Percentiles rank a stretch among this genome's conserved stretches.
Conservation (phyloP, 2,329 filamentous ascomycete species). For the Cladosporium sp. region DNA sequence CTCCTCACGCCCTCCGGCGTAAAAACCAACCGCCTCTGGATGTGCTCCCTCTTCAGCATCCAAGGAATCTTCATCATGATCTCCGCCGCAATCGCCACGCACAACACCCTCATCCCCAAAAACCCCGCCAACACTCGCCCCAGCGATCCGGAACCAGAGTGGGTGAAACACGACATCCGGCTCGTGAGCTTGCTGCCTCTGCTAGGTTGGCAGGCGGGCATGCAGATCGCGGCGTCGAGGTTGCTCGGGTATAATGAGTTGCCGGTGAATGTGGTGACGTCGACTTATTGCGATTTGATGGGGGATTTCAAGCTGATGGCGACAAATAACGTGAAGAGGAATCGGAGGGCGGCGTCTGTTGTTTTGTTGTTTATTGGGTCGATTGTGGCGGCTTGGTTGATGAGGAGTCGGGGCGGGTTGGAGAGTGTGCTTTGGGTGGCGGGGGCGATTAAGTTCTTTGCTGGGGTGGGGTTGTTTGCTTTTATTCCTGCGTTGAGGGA, state of each 20-base stretch:
- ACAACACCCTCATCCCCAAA: conserved; percentile 39
- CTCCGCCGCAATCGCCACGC: conserved; percentile 50
- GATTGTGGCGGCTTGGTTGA: conserved; percentile 48
- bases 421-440: conserved; percentile 44
- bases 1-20: conserved; percentile 35
- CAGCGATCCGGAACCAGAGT: conserved; percentile 21
- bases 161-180: conserved; percentile 35
- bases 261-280: conserved; percentile 54
- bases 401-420: conserved; percentile 40
- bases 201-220: conserved; percentile 52
- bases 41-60: conserved; percentile 48
- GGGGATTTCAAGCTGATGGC: conserved; percentile 49
- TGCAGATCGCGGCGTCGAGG: conserved; percentile 50
- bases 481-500: conserved; percentile 28
- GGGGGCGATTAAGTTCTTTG: conserved; percentile 42
- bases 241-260: conserved; percentile 51
- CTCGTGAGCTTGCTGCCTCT: conserved; percentile 42
- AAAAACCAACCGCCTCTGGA: conserved; percentile 30
- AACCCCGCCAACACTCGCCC: conserved; percentile 34
- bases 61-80: conserved; percentile 51
- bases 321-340: conserved; percentile 47
- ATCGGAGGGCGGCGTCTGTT: conserved; percentile 45
- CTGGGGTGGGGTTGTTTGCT: conserved; percentile 30
- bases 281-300: conserved; percentile 51
- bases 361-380: conserved; percentile 46